Evolutionary conservation across 2,329 filamentous ascomycete species (phyloP), one percentile per base, ranked within the genome.

Genomic region (Cytospora leucostoma): DNA sequence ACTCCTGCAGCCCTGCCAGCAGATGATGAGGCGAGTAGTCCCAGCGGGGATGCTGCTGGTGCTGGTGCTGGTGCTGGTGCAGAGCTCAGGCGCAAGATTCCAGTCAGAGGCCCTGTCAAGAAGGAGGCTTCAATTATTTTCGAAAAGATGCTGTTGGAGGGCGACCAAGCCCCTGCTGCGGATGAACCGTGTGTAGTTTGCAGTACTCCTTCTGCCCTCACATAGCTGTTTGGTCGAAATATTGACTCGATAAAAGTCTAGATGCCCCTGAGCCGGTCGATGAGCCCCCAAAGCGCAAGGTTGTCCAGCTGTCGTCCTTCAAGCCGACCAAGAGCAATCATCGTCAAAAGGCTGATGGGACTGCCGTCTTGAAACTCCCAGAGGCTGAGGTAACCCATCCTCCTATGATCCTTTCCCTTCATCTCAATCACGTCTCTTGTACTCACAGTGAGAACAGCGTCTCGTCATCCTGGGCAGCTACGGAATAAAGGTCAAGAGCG

Each of bases 391-490:
- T 83, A 74, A 59, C 70, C 56, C 19, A 27, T 47, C 21, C 11
- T 17, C 34, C 35, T 19, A 8, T 12, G 37, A 10, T n/a, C n/a
- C 6, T 12, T 13, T 49, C 13, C 27, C 19, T 17, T 13, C 21
- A 8, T 13, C 35, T 37, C 35, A 37, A 10, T 13, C 1, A 2
- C 2, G 2, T 19, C 0, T n/a, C 10, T n/a, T 17, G 27, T 51
- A 53, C 67, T 72, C 49, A 73, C 52, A 17, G 64, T 15, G n/a
- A 3, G n/a, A 8, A 1, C 57, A 88, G 85, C 82, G 86, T 17
- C 77, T 90, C 49, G 78, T 87, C 5, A 75, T 89, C 10, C 76
- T 92, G 12, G 91, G 91, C 1, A 87, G 84, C 69, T 95, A 87
- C 73, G 85, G 87, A 17, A 72, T 94, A 35, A 78, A 78, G 13